A percentile compares a stretch with the other conserved stretches of the same genome.
These are phyloP conservation scores for Hericium alpestre DNA, from an alignment of 768 basidiomycete species.

Conservation along the genomic window DNA sequence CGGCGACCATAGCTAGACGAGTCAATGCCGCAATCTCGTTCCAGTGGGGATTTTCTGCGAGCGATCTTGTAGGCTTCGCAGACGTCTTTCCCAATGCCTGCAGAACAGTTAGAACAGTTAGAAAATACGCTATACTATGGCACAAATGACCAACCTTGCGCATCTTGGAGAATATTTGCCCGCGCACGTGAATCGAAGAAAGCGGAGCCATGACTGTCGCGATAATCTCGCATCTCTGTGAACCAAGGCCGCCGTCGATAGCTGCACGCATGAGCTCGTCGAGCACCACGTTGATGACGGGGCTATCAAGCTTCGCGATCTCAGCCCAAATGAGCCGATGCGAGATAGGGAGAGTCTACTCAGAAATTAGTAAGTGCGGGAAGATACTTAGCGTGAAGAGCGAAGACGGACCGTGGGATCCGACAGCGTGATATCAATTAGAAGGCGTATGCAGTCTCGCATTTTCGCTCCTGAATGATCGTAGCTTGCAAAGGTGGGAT, in stretches of 20 bases:
- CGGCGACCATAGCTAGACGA: slow-evolving; percentile 63
- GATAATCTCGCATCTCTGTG: slow-evolving; percentile 63
- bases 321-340: slow-evolving; percentile 74
- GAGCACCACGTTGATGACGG: slow-evolving; percentile 59
- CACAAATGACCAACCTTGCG: slow-evolving; percentile 46
- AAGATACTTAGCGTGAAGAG: background rate
- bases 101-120: background rate
- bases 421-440: slow-evolving; percentile 64
- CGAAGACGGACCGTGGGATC: slow-evolving; percentile 51
- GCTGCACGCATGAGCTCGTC: slow-evolving; percentile 77
- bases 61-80: slow-evolving; percentile 46
- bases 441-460: slow-evolving; percentile 69
- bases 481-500: slow-evolving; percentile 56
- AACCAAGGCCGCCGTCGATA: slow-evolving; percentile 73
- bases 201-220: slow-evolving; percentile 64
- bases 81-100: slow-evolving; percentile 70
- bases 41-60: slow-evolving; percentile 69
- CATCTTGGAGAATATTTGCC: slow-evolving; percentile 65
- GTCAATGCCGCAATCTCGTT: slow-evolving; percentile 72
- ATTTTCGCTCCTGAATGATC: slow-evolving; percentile 66
- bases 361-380: background rate
- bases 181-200: slow-evolving; percentile 68
- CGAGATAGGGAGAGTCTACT: slow-evolving; percentile 50
- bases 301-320: slow-evolving; percentile 57
- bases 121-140: background rate